Conservation (phyloP, 345 rosid genomes). For the Barbarea vulgaris region DNA sequence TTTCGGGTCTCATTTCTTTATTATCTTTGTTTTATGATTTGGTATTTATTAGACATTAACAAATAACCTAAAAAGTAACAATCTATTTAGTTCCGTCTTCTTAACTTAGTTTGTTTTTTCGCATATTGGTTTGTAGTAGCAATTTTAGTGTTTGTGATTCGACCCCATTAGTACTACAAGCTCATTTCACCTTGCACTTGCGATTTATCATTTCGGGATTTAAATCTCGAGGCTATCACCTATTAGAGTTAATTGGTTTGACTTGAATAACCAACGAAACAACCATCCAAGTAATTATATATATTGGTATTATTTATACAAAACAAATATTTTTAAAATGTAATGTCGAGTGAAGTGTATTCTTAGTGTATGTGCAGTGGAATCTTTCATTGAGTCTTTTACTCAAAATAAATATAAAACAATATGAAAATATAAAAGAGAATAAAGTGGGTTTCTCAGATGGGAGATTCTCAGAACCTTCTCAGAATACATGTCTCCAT, state of each 20-base stretch:
- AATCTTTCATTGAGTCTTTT: too few relatives aligned
- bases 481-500: too few relatives aligned
- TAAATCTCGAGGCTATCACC: neutral
- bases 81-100: neutral
- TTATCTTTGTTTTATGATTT: neutral
- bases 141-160: neutral
- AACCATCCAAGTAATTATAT: neutral
- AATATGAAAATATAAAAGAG: too few relatives aligned
- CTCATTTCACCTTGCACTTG: neutral
- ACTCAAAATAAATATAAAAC: too few relatives aligned
- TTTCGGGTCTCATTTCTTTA: neutral
- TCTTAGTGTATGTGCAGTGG: too few relatives aligned
- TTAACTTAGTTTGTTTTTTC: neutral
- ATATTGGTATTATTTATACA: neutral
- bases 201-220: neutral
- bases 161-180: neutral
- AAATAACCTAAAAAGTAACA: neutral
- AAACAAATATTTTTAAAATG: neutral
- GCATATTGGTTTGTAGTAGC: neutral
- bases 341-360: neutral
- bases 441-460: too few relatives aligned
- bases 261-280: neutral
- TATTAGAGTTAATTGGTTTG: neutral
- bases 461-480: too few relatives aligned
- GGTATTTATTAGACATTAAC: neutral